Evolutionary conservation across 2,329 filamentous ascomycete species (phyloP).

Genomic region (Grosmannia serpens): DNA sequence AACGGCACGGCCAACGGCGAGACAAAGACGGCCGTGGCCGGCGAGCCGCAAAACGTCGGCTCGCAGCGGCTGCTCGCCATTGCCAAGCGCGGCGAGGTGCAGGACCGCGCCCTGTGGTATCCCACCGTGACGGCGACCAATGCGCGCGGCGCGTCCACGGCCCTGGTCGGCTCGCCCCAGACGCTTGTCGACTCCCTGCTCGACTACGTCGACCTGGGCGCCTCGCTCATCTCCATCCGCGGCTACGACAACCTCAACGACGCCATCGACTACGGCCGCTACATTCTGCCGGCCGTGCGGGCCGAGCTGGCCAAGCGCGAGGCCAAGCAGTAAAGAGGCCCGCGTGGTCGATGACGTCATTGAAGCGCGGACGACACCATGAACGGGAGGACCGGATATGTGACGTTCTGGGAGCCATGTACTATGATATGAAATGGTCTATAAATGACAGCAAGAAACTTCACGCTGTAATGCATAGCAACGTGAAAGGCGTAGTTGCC

Average conservation of each 20-base stretch:
- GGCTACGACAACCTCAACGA: conserved; percentile 52
- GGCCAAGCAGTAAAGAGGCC: neutral
- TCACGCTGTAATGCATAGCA: too few relatives aligned
- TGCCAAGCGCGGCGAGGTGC: conserved; percentile 41
- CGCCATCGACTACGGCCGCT: conserved; percentile 46
- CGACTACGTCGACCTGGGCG: conserved; percentile 41
- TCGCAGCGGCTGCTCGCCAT: conserved; percentile 48
- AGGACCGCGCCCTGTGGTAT: conserved; percentile 52
- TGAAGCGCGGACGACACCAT: neutral
- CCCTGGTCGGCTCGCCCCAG: conserved; percentile 41
- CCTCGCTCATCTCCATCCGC: conserved; percentile 46
- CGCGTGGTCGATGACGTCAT: neutral
- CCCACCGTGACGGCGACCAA: conserved; percentile 50
- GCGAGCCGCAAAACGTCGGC: conserved; percentile 44
- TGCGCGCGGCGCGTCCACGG: conserved; percentile 46
- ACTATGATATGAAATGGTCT: too few relatives aligned
- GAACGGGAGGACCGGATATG: too few relatives aligned
- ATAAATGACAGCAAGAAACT: too few relatives aligned
- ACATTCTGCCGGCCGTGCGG: conserved; percentile 39
- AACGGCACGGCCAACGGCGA: neutral
- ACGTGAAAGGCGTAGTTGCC: too few relatives aligned
- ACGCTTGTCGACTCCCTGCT: conserved; percentile 42
- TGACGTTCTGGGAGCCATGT: too few relatives aligned
- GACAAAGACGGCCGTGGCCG: conserved; percentile 18
- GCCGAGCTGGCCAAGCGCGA: conserved; percentile 19